Evolutionary conservation across 2,329 filamentous ascomycete species (phyloP).

Genomic region (Capronia epimyces): DNA sequence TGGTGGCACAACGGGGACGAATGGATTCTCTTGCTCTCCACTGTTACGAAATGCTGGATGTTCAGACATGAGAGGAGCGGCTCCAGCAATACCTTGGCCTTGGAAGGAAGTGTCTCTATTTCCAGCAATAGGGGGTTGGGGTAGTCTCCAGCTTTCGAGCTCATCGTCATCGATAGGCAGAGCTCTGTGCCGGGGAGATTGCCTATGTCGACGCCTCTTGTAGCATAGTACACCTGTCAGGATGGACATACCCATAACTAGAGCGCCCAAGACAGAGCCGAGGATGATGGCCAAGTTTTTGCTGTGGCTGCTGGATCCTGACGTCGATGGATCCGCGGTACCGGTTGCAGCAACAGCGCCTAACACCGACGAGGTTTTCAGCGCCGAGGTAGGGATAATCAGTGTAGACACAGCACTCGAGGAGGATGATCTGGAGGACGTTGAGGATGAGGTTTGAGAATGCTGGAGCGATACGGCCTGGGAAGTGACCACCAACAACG

Average conservation of each 20-base stretch:
- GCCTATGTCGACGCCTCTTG: conserved; percentile 14
- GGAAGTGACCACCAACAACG: background rate
- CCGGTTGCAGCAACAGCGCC: conserved; percentile 13
- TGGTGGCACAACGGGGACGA: conserved; percentile 26
- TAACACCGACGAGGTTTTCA: conserved; percentile 15
- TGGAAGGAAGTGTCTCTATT: conserved; percentile 6
- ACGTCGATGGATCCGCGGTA: conserved; percentile 6
- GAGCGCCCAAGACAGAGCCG: conserved; percentile 25
- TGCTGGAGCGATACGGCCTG: background rate
- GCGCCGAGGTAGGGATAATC: conserved; percentile 3
- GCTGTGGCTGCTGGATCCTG: conserved; percentile 3
- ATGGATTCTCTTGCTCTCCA: conserved; percentile 25
- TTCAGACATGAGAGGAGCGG: conserved; percentile 24
- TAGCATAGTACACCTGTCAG: conserved; percentile 20
- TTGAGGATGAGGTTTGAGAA: background rate
- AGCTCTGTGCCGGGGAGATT: conserved; percentile 22
- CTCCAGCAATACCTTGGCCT: background rate
- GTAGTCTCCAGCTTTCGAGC: conserved; percentile 25
- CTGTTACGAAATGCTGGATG: conserved; percentile 16
- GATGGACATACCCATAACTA: conserved; percentile 24
- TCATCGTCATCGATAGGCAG: conserved; percentile 26
- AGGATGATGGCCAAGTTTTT: conserved; percentile 25
- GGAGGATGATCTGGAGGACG: background rate
- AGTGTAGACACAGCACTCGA: background rate
- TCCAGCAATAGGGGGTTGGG: conserved; percentile 3